phyloP scores from a whole-genome alignment of 2,329 filamentous ascomycete genomes.

The Fusarium clavum region DNA sequence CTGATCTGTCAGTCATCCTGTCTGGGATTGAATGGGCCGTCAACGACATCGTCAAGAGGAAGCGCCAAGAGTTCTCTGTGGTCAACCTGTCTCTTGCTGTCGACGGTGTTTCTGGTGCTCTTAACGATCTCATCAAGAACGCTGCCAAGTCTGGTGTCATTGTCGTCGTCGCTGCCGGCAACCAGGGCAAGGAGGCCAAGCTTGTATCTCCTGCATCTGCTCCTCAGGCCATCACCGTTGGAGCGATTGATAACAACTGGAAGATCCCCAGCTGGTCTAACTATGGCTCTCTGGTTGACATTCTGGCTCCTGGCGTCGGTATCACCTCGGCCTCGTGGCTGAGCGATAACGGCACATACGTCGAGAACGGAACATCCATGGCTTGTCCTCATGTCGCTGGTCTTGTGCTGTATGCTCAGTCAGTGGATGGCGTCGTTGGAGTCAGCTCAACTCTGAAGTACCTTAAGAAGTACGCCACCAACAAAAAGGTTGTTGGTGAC shows the following conservation, averaged over 20 bases:
- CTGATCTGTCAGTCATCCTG: conserved; percentile 49
- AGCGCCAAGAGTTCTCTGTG: conserved; percentile 57
- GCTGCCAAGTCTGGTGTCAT: conserved; percentile 62
- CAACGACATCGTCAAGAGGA: conserved; percentile 56
- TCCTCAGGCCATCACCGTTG: conserved; percentile 49
- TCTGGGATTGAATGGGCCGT: conserved; percentile 56
- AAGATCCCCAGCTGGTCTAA: conserved; percentile 61
- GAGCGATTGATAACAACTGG: conserved; percentile 53
- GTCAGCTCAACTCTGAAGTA: conserved; percentile 53
- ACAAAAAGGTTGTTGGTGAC: conserved; percentile 53
- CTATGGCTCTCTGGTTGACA: conserved; percentile 60
- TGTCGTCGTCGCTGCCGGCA: conserved; percentile 67
- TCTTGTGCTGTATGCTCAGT: conserved; percentile 62
- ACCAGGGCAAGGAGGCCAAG: conserved; percentile 51
- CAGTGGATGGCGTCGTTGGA: conserved; percentile 54
- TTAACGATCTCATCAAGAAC: conserved; percentile 62
- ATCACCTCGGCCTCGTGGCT: conserved; percentile 62
- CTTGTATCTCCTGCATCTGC: conserved; percentile 49
- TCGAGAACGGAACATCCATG: conserved; percentile 71
- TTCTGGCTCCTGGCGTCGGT: conserved; percentile 62
- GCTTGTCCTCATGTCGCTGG: conserved; percentile 71
- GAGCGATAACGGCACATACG: conserved; percentile 55
- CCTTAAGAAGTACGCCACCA: conserved; percentile 56
- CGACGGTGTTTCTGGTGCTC: conserved; percentile 52
- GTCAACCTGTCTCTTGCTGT: conserved; percentile 68